phyloP scores from a whole-genome alignment of 352 stramenopile genomes.

The Phytophthora macrochlamydospora region DNA sequence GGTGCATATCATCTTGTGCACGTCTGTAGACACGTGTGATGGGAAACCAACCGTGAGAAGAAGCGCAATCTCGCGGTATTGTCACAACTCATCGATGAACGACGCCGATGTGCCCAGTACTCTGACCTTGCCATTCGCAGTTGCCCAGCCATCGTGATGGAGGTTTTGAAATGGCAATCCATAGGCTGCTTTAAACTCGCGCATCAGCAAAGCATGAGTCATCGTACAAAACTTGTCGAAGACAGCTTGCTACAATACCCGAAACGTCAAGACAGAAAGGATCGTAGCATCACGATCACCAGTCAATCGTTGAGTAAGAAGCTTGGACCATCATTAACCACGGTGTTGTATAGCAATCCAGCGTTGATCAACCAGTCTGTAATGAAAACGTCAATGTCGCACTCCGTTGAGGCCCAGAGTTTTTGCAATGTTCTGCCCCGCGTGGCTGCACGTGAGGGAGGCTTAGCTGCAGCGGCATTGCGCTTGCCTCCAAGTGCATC shows the following conservation, averaged over 20 bases:
- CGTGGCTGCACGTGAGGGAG: neutral
- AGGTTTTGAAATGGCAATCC: neutral
- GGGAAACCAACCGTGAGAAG: conserved; percentile 8
- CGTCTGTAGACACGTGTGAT: conserved; percentile 1
- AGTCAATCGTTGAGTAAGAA: neutral
- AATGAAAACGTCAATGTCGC: neutral
- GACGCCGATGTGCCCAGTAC: neutral
- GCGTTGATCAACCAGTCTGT: neutral
- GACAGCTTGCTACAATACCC: neutral
- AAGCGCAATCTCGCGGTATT: conserved; percentile 3
- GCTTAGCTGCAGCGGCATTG: neutral
- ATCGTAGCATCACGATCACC: neutral
- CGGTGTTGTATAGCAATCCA: neutral
- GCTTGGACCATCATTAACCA: neutral
- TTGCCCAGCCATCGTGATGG: neutral
- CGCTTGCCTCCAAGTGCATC: neutral
- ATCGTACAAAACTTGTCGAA: neutral
- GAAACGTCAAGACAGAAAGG: neutral
- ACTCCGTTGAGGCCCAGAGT: neutral
- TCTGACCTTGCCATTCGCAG: neutral
- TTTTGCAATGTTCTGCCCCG: neutral
- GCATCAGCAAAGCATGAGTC: neutral
- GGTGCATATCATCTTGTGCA: conserved; percentile 3
- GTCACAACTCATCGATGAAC: neutral
- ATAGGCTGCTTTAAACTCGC: neutral